phyloP scores from a whole-genome alignment of 1,284 basidiomycete species.

The Quambalaria eucalypti region DNA sequence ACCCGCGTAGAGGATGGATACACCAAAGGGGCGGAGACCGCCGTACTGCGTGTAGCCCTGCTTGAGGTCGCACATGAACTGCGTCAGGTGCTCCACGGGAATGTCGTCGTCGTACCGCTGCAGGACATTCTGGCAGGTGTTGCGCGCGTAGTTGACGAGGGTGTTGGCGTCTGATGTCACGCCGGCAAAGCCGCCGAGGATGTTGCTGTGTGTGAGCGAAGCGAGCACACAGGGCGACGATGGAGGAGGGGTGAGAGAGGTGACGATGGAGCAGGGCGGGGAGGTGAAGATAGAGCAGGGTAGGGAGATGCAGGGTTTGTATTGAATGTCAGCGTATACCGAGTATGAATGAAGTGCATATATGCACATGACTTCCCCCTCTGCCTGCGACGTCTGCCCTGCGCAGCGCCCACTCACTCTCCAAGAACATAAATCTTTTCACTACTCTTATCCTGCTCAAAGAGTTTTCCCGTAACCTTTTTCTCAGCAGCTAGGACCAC shows the following conservation, averaged over 20 bases:
- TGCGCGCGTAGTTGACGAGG: conserved; percentile 85
- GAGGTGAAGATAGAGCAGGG: no score
- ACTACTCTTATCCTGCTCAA: conserved; percentile 80
- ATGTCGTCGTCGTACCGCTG: conserved; percentile 92
- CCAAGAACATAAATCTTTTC: conserved; percentile 97
- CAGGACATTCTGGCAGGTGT: conserved; percentile 77
- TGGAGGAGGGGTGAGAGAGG: background rate
- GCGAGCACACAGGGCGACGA: background rate
- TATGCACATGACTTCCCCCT: no score
- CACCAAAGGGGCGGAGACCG: conserved; percentile 94
- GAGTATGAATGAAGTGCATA: no score
- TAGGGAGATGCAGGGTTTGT: no score
- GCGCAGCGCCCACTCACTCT: conserved; percentile 48
- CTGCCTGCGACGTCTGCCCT: no score
- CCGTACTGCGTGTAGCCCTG: conserved; percentile 97
- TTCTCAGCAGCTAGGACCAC: conserved; percentile 98
- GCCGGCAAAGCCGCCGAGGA: conserved; percentile 87
- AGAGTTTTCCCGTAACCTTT: conserved; percentile 94
- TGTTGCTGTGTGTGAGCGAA: conserved; percentile 61
- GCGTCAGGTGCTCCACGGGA: conserved; percentile 88
- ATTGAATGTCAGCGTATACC: no score
- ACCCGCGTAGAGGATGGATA: conserved; percentile 89
- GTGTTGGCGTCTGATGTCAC: conserved; percentile 96
- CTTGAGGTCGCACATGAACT: conserved; percentile 90
- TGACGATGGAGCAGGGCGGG: conserved; percentile 5